Evolutionary conservation across 768 basidiomycete species (phyloP).

Genomic region (Inosperma sp.): DNA sequence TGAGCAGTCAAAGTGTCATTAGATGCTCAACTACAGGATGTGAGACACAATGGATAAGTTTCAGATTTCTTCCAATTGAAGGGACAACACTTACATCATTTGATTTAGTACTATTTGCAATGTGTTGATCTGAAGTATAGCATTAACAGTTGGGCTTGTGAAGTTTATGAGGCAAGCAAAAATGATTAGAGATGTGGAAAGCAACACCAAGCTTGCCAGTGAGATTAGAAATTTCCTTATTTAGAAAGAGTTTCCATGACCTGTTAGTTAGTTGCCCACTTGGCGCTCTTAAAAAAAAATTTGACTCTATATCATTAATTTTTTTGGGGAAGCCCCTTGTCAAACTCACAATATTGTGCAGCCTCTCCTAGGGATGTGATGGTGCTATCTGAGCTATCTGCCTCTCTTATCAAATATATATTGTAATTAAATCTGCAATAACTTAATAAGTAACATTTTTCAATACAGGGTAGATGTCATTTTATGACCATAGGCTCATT

Average conservation of each 20-base stretch:
- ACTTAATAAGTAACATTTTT: too few relatives aligned
- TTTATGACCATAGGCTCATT: too few relatives aligned
- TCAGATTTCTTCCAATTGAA: not conserved
- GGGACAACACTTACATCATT: not conserved
- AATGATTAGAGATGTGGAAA: not conserved
- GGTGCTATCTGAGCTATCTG: too few relatives aligned
- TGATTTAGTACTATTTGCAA: not conserved
- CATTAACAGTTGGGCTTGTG: slow-evolving; percentile 2
- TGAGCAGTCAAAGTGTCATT: not conserved
- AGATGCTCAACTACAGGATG: slow-evolving; percentile 1
- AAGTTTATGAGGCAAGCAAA: slow-evolving; percentile 1
- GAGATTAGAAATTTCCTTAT: not conserved
- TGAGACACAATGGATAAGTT: slow-evolving; percentile 3
- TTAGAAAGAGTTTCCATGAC: not conserved
- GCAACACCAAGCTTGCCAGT: not conserved
- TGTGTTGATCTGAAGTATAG: slow-evolving; percentile 1
- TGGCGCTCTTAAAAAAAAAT: not conserved
- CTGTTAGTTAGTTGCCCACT: not conserved
- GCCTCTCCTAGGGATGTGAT: too few relatives aligned
- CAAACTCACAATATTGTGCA: too few relatives aligned
- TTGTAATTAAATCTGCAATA: too few relatives aligned
- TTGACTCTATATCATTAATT: not conserved
- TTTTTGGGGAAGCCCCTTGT: not conserved
- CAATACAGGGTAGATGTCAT: too few relatives aligned
- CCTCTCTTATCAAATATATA: too few relatives aligned